phyloP scores from a whole-genome alignment of 805 yeast genomes.

The Lachancea thermotolerans region DNA sequence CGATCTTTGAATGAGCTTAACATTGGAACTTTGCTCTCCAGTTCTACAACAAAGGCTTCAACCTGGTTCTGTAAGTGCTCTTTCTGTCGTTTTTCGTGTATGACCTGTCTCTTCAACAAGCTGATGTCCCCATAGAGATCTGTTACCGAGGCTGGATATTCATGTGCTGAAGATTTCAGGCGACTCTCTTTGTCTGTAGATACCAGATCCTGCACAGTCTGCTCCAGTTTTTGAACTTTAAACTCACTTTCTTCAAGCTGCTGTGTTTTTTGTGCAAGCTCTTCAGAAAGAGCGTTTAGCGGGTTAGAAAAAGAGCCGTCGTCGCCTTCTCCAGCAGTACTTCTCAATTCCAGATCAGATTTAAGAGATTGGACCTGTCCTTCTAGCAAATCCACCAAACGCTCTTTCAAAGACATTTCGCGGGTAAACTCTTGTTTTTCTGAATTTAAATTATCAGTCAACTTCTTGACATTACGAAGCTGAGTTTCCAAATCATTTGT shows the following conservation, averaged over 20 bases:
- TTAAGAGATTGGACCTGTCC: slow-evolving; percentile 30
- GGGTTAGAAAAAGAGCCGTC: background rate
- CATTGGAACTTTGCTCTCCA: slow-evolving; percentile 73
- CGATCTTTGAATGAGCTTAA: slow-evolving; percentile 59
- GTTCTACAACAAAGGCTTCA: slow-evolving; percentile 62
- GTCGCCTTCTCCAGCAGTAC: slow-evolving; percentile 19
- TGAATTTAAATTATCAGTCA: slow-evolving; percentile 38
- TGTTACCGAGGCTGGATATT: slow-evolving; percentile 4
- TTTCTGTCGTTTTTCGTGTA: slow-evolving; percentile 65
- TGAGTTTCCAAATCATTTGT: slow-evolving; percentile 38
- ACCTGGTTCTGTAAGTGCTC: slow-evolving; percentile 64
- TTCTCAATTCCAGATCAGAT: slow-evolving; percentile 48
- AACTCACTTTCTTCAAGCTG: slow-evolving; percentile 31
- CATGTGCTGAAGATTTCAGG: slow-evolving; percentile 11
- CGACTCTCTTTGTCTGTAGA: slow-evolving; percentile 13
- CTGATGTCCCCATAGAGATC: slow-evolving; percentile 54
- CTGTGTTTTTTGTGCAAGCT: slow-evolving; percentile 28
- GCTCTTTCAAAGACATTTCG: slow-evolving; percentile 57
- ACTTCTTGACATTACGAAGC: slow-evolving; percentile 39
- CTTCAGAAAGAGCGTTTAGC: slow-evolving; percentile 1
- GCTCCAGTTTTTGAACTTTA: slow-evolving; percentile 36
- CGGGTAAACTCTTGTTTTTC: slow-evolving; percentile 46
- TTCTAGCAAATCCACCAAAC: slow-evolving; percentile 45
- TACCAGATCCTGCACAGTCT: slow-evolving; percentile 39
- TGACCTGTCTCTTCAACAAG: slow-evolving; percentile 56